phyloP scores from a whole-genome alignment of 352 stramenopile species.

The Pythium apleroticum region DNA sequence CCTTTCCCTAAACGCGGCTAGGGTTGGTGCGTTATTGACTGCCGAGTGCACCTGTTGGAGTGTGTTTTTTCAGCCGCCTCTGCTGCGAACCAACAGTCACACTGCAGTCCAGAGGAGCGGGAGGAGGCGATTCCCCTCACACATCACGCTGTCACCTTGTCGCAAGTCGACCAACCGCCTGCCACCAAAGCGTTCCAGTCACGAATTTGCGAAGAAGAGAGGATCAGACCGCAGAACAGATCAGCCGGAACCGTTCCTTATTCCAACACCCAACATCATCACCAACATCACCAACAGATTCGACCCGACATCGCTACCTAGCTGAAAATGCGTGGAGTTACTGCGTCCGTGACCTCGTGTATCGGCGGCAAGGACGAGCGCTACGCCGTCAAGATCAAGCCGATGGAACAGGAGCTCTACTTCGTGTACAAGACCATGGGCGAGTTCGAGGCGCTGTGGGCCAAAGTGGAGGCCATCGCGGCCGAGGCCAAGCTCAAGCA shows the following conservation, averaged over 20 bases:
- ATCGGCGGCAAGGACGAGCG: conserved; percentile 80
- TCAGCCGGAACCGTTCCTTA: neutral
- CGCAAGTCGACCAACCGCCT: neutral
- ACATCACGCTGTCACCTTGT: conserved; percentile 9
- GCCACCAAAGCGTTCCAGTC: conserved; percentile 24
- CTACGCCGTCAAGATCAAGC: conserved; percentile 67
- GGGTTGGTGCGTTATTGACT: conserved; percentile 17
- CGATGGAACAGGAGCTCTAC: conserved; percentile 44
- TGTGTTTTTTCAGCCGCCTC: conserved; percentile 10
- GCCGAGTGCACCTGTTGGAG: conserved; percentile 20
- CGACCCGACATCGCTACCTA: neutral
- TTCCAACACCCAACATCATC: too few species aligned
- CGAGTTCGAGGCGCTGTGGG: conserved; percentile 76
- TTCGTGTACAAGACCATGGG: conserved; percentile 82
- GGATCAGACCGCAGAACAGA: conserved; percentile 3
- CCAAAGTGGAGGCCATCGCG: conserved; percentile 52
- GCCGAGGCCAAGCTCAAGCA: conserved; percentile 48
- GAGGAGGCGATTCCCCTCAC: conserved; percentile 4
- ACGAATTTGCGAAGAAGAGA: conserved; percentile 35
- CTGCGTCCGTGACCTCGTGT: conserved; percentile 71
- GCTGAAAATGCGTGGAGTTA: conserved; percentile 63
- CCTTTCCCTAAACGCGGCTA: conserved; percentile 14
- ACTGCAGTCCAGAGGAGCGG: neutral
- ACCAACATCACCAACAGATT: conserved; percentile 7
- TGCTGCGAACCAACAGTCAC: conserved; percentile 25